Base-by-base conservation (phyloP, 1,139 yeast species). In the Diutina pseudorugosa region DNA sequence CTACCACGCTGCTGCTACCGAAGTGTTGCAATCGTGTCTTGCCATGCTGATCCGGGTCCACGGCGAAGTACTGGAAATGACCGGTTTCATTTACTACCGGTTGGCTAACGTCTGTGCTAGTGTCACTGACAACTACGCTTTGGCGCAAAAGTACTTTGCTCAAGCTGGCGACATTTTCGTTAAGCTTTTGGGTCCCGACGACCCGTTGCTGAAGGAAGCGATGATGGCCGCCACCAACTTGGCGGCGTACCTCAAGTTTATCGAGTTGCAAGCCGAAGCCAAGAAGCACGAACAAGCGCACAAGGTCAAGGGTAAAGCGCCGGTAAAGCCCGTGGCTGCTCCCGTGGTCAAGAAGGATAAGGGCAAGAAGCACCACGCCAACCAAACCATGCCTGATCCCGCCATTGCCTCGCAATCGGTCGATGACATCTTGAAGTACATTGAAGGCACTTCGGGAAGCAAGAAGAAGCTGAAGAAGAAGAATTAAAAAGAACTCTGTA, bases 401-500 rank as follows among this genome's bases (percentile, higher is more conserved):
- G 77, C 73, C 44, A 73, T 83, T 57, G 83, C 84, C 14, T 67
- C 70, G 52, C 73, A 80, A 64, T 80, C 86, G 19, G 77, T 84
- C 54, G 91, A 83, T 52, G 91, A 83, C 55, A 78, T 85, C 57
- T 71, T 84, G 68, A 73, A 74, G 52, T 85, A 78, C 60, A 82
- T 85, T 60, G 85, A 82, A 64, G 87, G 85, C 51, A 62, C 61
- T 18, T 52, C 44, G 50, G 18, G 16, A 7, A 36, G 41, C 16
- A 60, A 60, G 51, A 60, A 62, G 45, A 61, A 65, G 50, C 58
- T 56, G 51, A 25, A 55, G 21, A 56, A 58, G 51, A 57, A 57
- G 54, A 54, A 55, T 20, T 49, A 40, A 33, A n/a, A n/a, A n/a
- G n/a, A n/a, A 14, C n/a, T 36, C 16, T 44, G 36, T 44, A 44